phyloP scores from a whole-genome alignment of 2,329 filamentous ascomycete species.

The Alternaria rosae region DNA sequence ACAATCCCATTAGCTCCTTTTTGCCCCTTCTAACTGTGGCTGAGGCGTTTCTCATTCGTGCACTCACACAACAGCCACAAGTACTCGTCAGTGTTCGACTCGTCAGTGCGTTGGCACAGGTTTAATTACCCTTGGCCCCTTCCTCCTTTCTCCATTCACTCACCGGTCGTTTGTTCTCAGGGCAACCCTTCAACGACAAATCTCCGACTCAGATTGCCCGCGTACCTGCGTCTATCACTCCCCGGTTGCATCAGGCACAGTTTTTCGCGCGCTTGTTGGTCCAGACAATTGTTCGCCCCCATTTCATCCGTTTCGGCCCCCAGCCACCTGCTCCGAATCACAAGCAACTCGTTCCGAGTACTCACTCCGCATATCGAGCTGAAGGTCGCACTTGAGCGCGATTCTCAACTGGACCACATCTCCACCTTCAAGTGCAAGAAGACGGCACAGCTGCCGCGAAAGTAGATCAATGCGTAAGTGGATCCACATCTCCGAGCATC shows the following conservation, averaged over 20 bases:
- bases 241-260: constrained; percentile 5
- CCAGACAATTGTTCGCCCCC: constrained; percentile 17
- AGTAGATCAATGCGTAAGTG: constrained; percentile 35
- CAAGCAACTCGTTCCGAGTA: constrained; percentile 6
- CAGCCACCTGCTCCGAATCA: constrained; percentile 12
- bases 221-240: constrained; percentile 11
- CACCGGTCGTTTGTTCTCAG: constrained; percentile 8
- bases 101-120: constrained; percentile 8
- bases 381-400: constrained; percentile 4
- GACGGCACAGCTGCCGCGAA: constrained; percentile 25
- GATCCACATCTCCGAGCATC: constrained; percentile 21
- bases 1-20: background rate
- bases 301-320: constrained; percentile 19
- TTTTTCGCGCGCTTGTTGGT: constrained; percentile 15
- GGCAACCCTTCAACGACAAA: constrained; percentile 8
- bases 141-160: constrained; percentile 16
- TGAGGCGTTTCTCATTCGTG: constrained; percentile 8
- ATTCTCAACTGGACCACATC: constrained; percentile 2
- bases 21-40: constrained; percentile 6
- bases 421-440: constrained; percentile 11
- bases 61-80: constrained; percentile 9
- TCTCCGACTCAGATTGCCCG: background rate
- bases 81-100: constrained; percentile 5
- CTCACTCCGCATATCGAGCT: background rate
- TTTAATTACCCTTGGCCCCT: constrained; percentile 21